These are phyloP conservation scores for Miscanthus sacchariflorus DNA, from an alignment of 202 grass and related monocot species.

Conservation along the genomic window DNA sequence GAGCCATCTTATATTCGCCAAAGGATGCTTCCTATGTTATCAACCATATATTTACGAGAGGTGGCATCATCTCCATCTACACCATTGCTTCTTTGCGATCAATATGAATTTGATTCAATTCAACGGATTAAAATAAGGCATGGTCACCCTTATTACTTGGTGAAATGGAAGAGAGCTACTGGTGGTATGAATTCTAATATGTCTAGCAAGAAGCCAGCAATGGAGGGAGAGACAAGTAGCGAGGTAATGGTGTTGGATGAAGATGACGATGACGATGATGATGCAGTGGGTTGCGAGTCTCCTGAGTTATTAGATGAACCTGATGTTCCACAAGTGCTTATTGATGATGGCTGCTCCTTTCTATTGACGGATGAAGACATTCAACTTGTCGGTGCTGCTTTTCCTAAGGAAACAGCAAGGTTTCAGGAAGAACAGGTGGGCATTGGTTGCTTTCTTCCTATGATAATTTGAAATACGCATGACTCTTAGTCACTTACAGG, in stretches of 20 bases:
- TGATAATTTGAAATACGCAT: constrained; percentile 20
- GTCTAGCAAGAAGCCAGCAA: constrained; percentile 47
- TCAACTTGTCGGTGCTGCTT: constrained; percentile 83
- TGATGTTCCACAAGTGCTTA: constrained; percentile 70
- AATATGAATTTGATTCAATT: constrained; percentile 91
- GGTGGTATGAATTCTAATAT: constrained; percentile 26
- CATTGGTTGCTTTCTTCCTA: constrained; percentile 11
- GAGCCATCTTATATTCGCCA: constrained; percentile 89
- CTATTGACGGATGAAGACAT: constrained; percentile 91
- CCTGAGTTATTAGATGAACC: constrained; percentile 69
- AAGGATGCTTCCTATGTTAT: constrained; percentile 81
- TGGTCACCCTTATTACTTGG: constrained; percentile 79
- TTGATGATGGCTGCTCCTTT: constrained; percentile 60
- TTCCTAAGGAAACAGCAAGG: constrained; percentile 68
- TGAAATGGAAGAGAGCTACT: constrained; percentile 77
- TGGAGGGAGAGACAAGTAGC: constrained; percentile 4
- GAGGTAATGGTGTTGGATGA: constrained; percentile 33
- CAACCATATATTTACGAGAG: constrained; percentile 84
- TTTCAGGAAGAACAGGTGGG: constrained; percentile 80
- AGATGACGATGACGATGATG: constrained; percentile 37
- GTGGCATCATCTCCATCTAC: constrained; percentile 51
- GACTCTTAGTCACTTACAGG: neutral
- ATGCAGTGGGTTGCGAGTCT: constrained; percentile 42
- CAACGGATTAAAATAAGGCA: constrained; percentile 73
- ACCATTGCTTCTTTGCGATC: constrained; percentile 65